Evolutionary conservation across 805 yeast species (phyloP).

Genomic region (Saturnispora gosingensis): DNA sequence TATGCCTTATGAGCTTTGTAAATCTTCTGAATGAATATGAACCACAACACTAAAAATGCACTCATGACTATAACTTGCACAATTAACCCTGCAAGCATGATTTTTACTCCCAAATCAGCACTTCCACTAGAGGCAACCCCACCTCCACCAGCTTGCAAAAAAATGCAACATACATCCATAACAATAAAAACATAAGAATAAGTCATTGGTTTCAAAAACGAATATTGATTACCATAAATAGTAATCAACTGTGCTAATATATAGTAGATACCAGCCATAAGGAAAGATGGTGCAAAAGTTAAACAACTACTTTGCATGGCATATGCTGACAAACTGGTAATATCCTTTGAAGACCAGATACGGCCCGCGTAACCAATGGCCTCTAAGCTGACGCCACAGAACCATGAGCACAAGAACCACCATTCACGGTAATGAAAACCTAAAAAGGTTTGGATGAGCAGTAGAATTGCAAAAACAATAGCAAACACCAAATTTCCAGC

Average conservation of each 20-base stretch:
- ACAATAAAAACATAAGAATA: constrained; percentile 56
- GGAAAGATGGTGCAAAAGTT: constrained; percentile 73
- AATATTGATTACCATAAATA: constrained; percentile 47
- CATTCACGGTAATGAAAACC: constrained; percentile 41
- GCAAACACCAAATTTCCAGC: no score
- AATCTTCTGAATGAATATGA: constrained; percentile 35
- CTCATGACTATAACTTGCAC: constrained; percentile 63
- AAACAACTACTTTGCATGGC: constrained; percentile 58
- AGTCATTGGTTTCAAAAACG: constrained; percentile 45
- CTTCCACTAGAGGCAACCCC: constrained; percentile 33
- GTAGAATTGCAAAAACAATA: no score
- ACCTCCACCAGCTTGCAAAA: constrained; percentile 68
- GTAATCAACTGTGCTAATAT: constrained; percentile 58
- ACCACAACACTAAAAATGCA: constrained; percentile 40
- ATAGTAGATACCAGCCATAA: constrained; percentile 77
- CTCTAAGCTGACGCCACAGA: constrained; percentile 50
- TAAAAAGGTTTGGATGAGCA: constrained; percentile 33
- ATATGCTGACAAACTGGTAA: constrained; percentile 32
- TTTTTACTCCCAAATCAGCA: constrained; percentile 21
- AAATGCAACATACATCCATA: constrained; percentile 57
- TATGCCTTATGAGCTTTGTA: constrained; percentile 16
- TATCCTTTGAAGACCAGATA: constrained; percentile 30
- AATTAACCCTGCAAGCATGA: constrained; percentile 69
- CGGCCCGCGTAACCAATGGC: constrained; percentile 57
- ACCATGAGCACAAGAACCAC: constrained; percentile 55